Evolutionary conservation across 192 early-diverging fungal genomes (phyloP).

Genomic region (Entomortierella chlamydospora): DNA sequence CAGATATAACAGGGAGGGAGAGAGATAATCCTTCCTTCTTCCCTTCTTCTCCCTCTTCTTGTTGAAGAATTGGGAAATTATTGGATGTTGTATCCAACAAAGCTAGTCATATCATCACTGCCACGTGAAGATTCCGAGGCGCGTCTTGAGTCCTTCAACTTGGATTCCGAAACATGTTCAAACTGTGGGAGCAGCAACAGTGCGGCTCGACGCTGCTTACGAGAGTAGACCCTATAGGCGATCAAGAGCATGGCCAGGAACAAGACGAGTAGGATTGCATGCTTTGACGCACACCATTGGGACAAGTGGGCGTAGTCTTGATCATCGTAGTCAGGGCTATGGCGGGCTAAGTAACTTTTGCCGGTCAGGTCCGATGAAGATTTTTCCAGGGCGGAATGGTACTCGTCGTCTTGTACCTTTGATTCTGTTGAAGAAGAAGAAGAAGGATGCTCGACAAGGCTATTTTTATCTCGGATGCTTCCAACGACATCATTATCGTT

Average conservation of each 20-base stretch:
- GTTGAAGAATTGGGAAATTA: too few relatives aligned
- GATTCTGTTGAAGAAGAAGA: too few relatives aligned
- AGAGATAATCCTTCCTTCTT: too few relatives aligned
- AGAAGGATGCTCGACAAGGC: background rate
- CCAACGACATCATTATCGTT: background rate
- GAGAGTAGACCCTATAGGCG: slow-evolving; percentile 4
- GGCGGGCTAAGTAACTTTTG: too few relatives aligned
- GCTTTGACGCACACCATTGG: background rate
- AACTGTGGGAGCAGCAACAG: background rate
- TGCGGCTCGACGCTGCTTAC: background rate
- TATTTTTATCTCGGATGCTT: background rate
- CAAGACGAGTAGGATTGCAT: background rate
- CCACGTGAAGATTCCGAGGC: background rate
- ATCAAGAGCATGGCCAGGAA: background rate
- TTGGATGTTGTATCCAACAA: background rate
- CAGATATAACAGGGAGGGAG: too few relatives aligned
- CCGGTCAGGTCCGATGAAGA: too few relatives aligned
- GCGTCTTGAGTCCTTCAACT: background rate
- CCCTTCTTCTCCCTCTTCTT: too few relatives aligned
- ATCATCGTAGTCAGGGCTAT: background rate
- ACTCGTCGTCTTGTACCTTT: background rate
- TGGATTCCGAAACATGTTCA: background rate
- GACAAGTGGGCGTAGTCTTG: background rate
- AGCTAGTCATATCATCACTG: background rate
- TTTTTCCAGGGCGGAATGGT: background rate